Conservation (phyloP, 2,329 filamentous ascomycete species). For the Orbilia ellipsospora region DNA sequence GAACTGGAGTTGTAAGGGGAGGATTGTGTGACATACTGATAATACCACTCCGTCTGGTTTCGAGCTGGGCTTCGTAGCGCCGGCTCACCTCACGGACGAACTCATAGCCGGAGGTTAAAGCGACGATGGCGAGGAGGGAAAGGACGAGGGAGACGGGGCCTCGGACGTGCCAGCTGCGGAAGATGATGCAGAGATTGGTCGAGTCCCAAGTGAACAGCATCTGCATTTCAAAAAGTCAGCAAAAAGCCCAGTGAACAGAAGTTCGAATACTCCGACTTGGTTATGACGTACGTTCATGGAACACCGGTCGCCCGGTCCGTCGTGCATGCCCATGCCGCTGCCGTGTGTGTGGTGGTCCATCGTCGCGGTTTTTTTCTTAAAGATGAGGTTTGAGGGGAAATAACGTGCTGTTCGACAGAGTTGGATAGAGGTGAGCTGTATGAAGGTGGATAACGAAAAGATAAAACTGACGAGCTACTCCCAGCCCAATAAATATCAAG, state of each 20-base stretch:
- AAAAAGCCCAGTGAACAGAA: too few relatives aligned
- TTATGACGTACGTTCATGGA: constrained; percentile 57
- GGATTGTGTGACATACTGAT: constrained; percentile 15
- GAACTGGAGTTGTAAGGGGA: constrained; percentile 1
- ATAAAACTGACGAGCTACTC: not conserved
- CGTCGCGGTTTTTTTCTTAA: not conserved
- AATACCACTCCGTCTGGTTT: constrained; percentile 65
- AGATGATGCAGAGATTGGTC: constrained; percentile 91
- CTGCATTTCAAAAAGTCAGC: constrained; percentile 64
- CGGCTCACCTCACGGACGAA: constrained; percentile 80
- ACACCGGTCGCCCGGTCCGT: constrained; percentile 57
- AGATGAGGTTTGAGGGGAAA: constrained; percentile 1
- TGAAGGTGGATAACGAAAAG: too few relatives aligned
- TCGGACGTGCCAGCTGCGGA: constrained; percentile 87
- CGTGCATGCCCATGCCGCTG: constrained; percentile 55
- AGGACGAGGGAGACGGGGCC: constrained; percentile 78
- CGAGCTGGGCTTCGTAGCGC: constrained; percentile 75
- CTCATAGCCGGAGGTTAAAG: constrained; percentile 92
- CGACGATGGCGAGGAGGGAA: constrained; percentile 83
- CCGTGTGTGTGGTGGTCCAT: constrained; percentile 54
- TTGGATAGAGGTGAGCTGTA: not conserved
- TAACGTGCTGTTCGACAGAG: not conserved
- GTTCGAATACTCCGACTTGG: not conserved
- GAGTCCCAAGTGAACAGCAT: constrained; percentile 99
- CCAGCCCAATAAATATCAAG: not conserved